A percentile compares a stretch with the other conserved stretches of the same genome.
Evolutionary conservation across 352 stramenopile genomes (phyloP).

Genomic region (Stephanocyclus meneghinianus): DNA sequence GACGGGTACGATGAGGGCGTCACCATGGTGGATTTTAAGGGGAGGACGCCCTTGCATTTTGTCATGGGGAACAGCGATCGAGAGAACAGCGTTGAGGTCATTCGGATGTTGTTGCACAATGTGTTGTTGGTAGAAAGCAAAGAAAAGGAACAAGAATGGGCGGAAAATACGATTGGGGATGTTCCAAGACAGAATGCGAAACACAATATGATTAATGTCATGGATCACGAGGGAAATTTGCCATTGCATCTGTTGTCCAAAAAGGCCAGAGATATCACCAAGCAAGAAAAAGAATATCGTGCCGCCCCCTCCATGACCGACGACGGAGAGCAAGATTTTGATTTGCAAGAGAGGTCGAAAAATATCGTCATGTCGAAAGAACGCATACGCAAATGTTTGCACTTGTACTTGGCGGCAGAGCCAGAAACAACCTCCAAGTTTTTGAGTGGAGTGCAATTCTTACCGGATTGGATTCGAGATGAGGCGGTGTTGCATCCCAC

Average conservation of each 20-base stretch:
- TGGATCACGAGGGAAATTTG: constrained; percentile 32
- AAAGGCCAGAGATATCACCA: constrained; percentile 13
- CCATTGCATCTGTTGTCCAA: constrained; percentile 33
- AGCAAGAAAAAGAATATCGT: constrained; percentile 2
- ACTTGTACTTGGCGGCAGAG: constrained; percentile 23
- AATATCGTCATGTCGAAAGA: neutral
- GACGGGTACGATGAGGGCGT: constrained; percentile 18
- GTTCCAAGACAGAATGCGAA: neutral
- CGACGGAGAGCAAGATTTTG: constrained; percentile 6
- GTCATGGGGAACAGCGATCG: constrained; percentile 14
- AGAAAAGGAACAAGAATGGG: constrained; percentile 9
- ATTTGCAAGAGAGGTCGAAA: neutral
- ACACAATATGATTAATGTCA: constrained; percentile 20
- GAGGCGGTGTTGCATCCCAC: constrained; percentile 29
- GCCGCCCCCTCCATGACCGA: constrained; percentile 2
- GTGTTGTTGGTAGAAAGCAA: constrained; percentile 8
- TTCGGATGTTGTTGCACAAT: constrained; percentile 1
- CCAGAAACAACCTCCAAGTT: constrained; percentile 23
- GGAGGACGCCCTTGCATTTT: constrained; percentile 19
- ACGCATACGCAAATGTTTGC: constrained; percentile 23
- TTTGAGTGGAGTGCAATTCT: constrained; percentile 20
- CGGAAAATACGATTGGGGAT: constrained; percentile 7
- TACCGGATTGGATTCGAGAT: constrained; percentile 42
- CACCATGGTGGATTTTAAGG: constrained; percentile 1
- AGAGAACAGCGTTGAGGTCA: neutral